Evolutionary conservation across 352 stramenopile genomes (phyloP), one percentile per base, ranked within the genome.

Genomic region (Albugo laibachii): DNA sequence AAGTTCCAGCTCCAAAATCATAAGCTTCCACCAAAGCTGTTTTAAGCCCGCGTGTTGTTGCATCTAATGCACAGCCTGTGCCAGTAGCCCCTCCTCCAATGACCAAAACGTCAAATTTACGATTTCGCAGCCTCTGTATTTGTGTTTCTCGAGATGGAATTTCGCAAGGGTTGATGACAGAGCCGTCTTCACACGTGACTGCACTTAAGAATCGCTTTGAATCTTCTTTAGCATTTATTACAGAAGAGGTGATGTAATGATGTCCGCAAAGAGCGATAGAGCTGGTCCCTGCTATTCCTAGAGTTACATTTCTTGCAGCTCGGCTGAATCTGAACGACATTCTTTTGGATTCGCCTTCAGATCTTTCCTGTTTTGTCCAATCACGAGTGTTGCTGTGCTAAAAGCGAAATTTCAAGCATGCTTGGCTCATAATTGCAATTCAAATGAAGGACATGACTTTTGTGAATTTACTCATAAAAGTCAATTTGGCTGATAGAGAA

Each of bases 71-170:
- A 46, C 75, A 92, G 21, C 88, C 88, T n/a, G 84, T 84, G 18
- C 89, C 89, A 2, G 89, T 94, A 50, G 83, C 92, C 18, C 89
- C 88, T 11, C 84, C 87, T 41, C 89, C 89, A 47, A 97, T 94
- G 19, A 97, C 71, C 34, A 96, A 69, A 50, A 97, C 74, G 51
- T 97, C 88, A 52, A 95, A 97, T 6, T 92, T 58, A 52, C 95
- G 82, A 34, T 70, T 71, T 58, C 92, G 76, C 27, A 97, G 78
- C 11, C 71, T 66, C 40, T 67, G 60, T 11, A 95, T 64, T 65
- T 86, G 75, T 27, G 60, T 56, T 2, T 54, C 54, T 20, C 78
- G 78, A 37, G 75, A 64, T 36, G 78, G 78, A 50, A 80, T 72
- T 48, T 91, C 73, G 58, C 85, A 91, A 21, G 78, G 78, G 50